Percentiles rank a stretch among this genome's conserved stretches.
phyloP scores from a whole-genome alignment of 139 green algal species.

The Chlamydomonas sp. region DNA sequence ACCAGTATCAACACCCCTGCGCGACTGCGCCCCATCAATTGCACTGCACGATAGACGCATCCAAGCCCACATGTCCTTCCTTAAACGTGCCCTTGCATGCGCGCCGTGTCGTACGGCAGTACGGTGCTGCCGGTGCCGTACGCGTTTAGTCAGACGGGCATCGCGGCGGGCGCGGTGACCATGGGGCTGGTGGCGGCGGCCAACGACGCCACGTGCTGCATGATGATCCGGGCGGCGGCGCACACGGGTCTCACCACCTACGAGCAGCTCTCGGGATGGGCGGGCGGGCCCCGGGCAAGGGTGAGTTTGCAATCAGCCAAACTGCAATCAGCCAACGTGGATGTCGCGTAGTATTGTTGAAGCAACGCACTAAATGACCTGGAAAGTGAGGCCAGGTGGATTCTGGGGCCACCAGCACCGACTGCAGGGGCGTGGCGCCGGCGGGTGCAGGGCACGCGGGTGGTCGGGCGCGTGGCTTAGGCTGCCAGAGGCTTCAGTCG shows the following conservation, averaged over 20 bases:
- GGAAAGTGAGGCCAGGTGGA: no score
- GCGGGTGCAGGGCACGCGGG: no score
- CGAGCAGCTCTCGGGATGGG: slow-evolving; percentile 71
- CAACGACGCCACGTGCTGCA: slow-evolving; percentile 73
- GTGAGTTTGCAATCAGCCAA: not conserved
- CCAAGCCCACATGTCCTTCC: not conserved
- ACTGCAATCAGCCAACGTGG: not conserved
- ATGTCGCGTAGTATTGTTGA: not conserved
- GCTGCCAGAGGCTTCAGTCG: no score
- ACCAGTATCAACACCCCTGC: not conserved
- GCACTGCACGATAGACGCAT: no score
- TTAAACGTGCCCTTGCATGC: not conserved
- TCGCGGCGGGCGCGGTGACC: slow-evolving; percentile 63
- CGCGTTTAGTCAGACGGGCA: slow-evolving; percentile 75
- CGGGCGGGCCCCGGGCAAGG: slow-evolving; percentile 53
- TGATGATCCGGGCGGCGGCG: slow-evolving; percentile 69
- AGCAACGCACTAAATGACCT: no score
- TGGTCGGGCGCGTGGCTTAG: no score
- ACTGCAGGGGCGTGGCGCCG: no score
- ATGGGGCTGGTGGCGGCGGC: slow-evolving; percentile 65
- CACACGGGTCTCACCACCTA: slow-evolving; percentile 61
- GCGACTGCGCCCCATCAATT: not conserved
- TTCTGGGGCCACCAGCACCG: not conserved
- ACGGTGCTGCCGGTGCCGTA: slow-evolving; percentile 82
- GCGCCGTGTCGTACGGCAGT: slow-evolving; percentile 32